Base-by-base conservation (phyloP, 805 yeast species). In the Saturnispora mendoncae region DNA sequence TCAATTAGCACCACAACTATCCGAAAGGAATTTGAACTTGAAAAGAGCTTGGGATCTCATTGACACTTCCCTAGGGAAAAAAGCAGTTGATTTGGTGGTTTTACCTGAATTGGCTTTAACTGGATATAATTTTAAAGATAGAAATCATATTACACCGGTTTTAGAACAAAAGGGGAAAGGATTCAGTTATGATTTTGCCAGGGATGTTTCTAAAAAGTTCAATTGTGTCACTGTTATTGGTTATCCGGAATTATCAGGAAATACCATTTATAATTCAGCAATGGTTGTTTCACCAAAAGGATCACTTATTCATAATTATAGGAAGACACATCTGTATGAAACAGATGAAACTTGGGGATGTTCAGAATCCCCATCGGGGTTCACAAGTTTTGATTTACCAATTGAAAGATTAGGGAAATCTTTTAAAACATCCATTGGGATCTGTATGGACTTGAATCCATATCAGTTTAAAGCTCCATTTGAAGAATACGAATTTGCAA, bases 401-500 rank as follows among this genome's bases (percentile, higher is more conserved):
- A 57, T 73, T 17, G 53, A 55, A 17, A 33, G 43, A 29, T 19
- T 36, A n/a, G 54, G 53, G 15, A 36, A 37, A 13, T 38, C 18
- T 4, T 49, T 73, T 6, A 68, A 57, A 27, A 64, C 81, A 1
- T 69, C 78, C 26, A 67, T 88, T 41, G 97, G 96, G 0, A 86
- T 88, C 5, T 88, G 97, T 57, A 88, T 88, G 97, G 97, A 88
- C 61, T 59, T 88, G 46, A 87, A 84, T 56, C 95, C 96, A 0
- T 82, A 84, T 57, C 69, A 83, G 55, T 88, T 88, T 57, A 66
- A 73, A 47, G 86, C 95, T 1, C 87, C 94, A 1, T 87, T 85
- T 60, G 66, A 70, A 28, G 68, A 66, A 20, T 85, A 72, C 55
- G 97, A 88, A 58, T 84, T 83, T 58, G 70, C 88, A 0, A 56